Evolutionary conservation across 768 basidiomycete genomes (phyloP), one percentile per base, ranked within the genome.

Genomic region (Rhodotorula graminis): DNA sequence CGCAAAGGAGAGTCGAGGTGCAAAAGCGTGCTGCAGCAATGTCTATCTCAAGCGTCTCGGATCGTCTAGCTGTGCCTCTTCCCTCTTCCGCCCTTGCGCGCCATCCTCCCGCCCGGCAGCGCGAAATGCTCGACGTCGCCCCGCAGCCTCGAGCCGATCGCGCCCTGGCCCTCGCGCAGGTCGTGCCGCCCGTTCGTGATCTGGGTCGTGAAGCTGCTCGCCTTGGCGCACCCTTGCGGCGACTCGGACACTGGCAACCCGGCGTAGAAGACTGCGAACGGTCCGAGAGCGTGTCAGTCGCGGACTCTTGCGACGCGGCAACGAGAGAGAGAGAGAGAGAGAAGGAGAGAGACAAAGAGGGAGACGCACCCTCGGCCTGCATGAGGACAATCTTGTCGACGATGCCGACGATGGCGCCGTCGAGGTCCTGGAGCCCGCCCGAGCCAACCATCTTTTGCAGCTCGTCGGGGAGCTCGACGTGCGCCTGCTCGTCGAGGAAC

Each of bases 351-450:
- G 29, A 23, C 55, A 25, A 33, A 33, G 55, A 64, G 61, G 11
- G 16, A 58, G n/a, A n/a, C 55, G 29, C 61, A 19, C 73, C 77
- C 47, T 80, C 78, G 23, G 86, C 84, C 46, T 82, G 79, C 70
- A 82, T 83, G 27, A 83, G 80, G 31, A 86, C 83, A 65, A 86
- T 78, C 79, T 86, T 87, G 66, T 87, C 85, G 64, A 88, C 74
- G 44, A 87, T 87, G 0, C 83, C 85, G 56, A 82, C 74, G 49
- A 85, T 81, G 0, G 87, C 87, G 0, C 82, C 70, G 71, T 88
- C 87, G 11, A 81, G 74, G 29, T 31, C 53, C 62, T 61, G 49
- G 29, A 63, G 44, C 23, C 66, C 58, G 84, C 73, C 64, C 80
- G 11, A 71, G 78, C 29, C 79, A n/a, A 31, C 69, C 44, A 29